Conservation (phyloP, 2,329 filamentous ascomycete genomes). For the Stagonosporopsis cucurbitacearum region DNA sequence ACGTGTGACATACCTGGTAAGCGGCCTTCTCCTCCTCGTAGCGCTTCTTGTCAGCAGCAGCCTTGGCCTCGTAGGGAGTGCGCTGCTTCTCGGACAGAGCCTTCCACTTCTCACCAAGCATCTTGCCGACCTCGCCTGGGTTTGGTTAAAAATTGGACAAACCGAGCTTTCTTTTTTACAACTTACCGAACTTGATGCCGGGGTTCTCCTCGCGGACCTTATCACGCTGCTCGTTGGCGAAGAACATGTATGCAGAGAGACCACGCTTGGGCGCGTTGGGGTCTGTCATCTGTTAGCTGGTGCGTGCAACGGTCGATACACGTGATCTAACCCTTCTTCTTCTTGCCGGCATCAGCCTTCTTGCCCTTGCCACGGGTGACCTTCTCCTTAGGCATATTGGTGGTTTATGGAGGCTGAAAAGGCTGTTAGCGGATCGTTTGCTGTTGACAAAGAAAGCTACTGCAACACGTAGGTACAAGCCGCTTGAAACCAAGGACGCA, state of each 20-base stretch:
- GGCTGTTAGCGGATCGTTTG: slow-evolving; percentile 23
- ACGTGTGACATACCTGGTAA: slow-evolving; percentile 53
- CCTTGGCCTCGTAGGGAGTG: slow-evolving; percentile 94
- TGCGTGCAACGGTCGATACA: slow-evolving; percentile 10
- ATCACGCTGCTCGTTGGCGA: slow-evolving; percentile 98
- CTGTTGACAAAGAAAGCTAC: slow-evolving; percentile 12
- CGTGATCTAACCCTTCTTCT: slow-evolving; percentile 70
- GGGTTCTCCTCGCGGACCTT: slow-evolving; percentile 98
- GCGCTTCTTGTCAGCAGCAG: slow-evolving; percentile 95
- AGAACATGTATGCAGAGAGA: slow-evolving; percentile 99
- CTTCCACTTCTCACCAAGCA: slow-evolving; percentile 99
- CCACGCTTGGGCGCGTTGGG: slow-evolving; percentile 99
- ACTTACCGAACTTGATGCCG: slow-evolving; percentile 89
- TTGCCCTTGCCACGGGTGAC: slow-evolving; percentile 67
- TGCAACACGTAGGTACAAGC: slow-evolving; percentile 6
- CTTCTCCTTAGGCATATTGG: slow-evolving; percentile 73
- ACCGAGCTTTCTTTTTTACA: neutral
- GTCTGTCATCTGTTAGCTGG: slow-evolving; percentile 61
- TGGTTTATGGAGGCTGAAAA: slow-evolving; percentile 15
- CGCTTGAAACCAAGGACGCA: slow-evolving; percentile 6
- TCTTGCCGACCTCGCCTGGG: slow-evolving; percentile 91
- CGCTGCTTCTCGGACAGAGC: slow-evolving; percentile 91
- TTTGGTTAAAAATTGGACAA: slow-evolving; percentile 25
- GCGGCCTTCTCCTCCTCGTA: slow-evolving; percentile 98
- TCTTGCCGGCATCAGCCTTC: slow-evolving; percentile 64